Percentiles rank a stretch among this genome's conserved stretches.
Conservation (phyloP, 176 grass and related monocot species). For the Paspalum vaginatum region DNA sequence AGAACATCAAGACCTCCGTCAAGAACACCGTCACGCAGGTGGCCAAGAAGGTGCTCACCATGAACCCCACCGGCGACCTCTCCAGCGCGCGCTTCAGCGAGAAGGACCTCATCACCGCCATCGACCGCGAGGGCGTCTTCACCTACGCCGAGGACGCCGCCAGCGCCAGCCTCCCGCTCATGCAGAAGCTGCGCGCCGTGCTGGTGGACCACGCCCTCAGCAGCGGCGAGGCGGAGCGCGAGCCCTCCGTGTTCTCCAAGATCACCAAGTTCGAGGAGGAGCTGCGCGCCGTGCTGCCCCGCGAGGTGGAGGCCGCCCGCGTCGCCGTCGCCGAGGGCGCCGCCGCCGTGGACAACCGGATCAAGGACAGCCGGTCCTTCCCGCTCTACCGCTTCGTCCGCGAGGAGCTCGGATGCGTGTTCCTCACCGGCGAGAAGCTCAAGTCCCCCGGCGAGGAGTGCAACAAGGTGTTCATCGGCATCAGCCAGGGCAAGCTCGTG, state of each 20-base stretch:
- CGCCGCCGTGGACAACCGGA: conserved; percentile 59
- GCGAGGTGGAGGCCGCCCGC: conserved; percentile 69
- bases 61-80: conserved; percentile 65
- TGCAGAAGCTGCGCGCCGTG: conserved; percentile 78
- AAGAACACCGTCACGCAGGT: conserved; percentile 65
- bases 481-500: conserved; percentile 73
- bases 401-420: conserved; percentile 74
- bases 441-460: conserved; percentile 81
- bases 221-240: conserved; percentile 57
- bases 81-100: conserved; percentile 70
- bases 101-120: conserved; percentile 68
- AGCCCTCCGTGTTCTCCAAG: conserved; percentile 76
- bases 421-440: conserved; percentile 85
- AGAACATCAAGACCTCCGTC: conserved; percentile 76
- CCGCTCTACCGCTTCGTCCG: conserved; percentile 77
- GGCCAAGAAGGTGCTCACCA: conserved; percentile 76
- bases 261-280: conserved; percentile 79
- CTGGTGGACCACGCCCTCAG: conserved; percentile 71
- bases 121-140: conserved; percentile 78
- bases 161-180: conserved; percentile 66
- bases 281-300: conserved; percentile 55
- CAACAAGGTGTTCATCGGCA: conserved; percentile 76
- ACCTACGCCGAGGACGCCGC: conserved; percentile 75
- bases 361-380: conserved; percentile 68
- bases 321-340: conserved; percentile 58